Evolutionary conservation across 768 basidiomycete species (phyloP).

Genomic region (Clitopilus passeckerianus): DNA sequence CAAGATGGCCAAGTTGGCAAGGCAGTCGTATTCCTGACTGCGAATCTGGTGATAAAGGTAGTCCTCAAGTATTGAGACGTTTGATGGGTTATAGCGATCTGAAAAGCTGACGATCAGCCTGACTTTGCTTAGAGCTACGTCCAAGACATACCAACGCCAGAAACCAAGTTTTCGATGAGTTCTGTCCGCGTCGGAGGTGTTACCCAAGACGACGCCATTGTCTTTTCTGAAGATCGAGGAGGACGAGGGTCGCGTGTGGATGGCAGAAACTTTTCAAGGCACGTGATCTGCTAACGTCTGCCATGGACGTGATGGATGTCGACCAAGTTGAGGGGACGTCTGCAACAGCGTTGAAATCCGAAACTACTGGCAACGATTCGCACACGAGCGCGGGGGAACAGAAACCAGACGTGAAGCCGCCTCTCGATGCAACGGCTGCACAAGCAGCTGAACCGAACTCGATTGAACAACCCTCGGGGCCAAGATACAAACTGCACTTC

Average conservation of each 20-base stretch:
- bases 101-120: conserved; percentile 3
- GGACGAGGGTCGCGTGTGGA: not conserved
- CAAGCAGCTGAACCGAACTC: not conserved
- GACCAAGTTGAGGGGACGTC: not conserved
- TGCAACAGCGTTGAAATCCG: not conserved
- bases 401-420: not conserved
- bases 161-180: conserved; percentile 87
- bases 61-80: conserved; percentile 90
- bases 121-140: not conserved
- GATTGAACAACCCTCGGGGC: conserved; percentile 14
- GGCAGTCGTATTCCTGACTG: conserved; percentile 87
- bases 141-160: conserved; percentile 70
- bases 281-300: not conserved
- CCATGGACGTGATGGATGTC: not conserved
- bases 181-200: conserved; percentile 76
- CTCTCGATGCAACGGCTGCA: not conserved
- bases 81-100: conserved; percentile 98
- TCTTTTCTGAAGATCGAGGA: conserved; percentile 2
- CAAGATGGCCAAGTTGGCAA: conserved; percentile 91
- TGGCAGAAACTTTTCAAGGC: not conserved
- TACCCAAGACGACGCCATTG: conserved; percentile 65
- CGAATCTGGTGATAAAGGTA: conserved; percentile 94
- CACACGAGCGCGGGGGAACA: not conserved
- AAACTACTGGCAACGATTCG: not conserved
- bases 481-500: conserved; percentile 55